These are phyloP conservation scores for Dentipellis sp. DNA, from an alignment of 768 basidiomycete species.

Conservation along the genomic window DNA sequence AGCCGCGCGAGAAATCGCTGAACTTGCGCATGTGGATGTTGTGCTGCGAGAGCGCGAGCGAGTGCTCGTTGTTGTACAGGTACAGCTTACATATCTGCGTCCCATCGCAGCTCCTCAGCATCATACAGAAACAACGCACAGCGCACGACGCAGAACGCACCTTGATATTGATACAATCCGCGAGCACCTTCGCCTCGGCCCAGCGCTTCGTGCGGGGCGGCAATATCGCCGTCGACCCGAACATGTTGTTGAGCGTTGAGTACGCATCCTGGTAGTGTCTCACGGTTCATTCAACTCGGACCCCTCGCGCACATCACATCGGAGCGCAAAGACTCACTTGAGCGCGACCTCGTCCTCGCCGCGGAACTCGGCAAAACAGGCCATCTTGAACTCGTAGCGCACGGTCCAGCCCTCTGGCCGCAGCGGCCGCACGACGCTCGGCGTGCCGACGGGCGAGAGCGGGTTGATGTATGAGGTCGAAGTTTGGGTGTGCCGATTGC, in stretches of 20 bases:
- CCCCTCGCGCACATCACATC: constrained; percentile 4
- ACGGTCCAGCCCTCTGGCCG: constrained; percentile 91
- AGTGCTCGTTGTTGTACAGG: constrained; percentile 83
- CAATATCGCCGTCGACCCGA: constrained; percentile 75
- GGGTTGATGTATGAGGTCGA: constrained; percentile 42
- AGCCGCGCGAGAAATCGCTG: constrained; percentile 76
- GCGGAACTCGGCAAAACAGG: constrained; percentile 90
- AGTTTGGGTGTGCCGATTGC: constrained; percentile 67
- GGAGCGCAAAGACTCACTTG: constrained; percentile 46
- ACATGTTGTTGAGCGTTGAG: constrained; percentile 75
- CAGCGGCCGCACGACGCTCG: constrained; percentile 44
- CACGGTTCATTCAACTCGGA: constrained; percentile 2
- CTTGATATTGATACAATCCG: constrained; percentile 89
- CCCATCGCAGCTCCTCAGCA: background rate
- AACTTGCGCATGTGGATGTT: constrained; percentile 81
- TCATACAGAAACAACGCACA: background rate
- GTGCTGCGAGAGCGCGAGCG: constrained; percentile 74
- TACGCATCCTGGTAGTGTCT: constrained; percentile 97
- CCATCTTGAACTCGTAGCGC: constrained; percentile 96
- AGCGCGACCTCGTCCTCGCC: constrained; percentile 88
- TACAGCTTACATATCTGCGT: constrained; percentile 80
- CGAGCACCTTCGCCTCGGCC: constrained; percentile 97
- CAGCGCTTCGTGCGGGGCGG: constrained; percentile 93
- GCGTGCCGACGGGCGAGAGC: constrained; percentile 32
- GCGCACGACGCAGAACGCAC: constrained; percentile 27